These are phyloP conservation scores for Cokeromyces recurvatus DNA, from an alignment of 371 early-diverging fungal genomes.

Conservation along the genomic window DNA sequence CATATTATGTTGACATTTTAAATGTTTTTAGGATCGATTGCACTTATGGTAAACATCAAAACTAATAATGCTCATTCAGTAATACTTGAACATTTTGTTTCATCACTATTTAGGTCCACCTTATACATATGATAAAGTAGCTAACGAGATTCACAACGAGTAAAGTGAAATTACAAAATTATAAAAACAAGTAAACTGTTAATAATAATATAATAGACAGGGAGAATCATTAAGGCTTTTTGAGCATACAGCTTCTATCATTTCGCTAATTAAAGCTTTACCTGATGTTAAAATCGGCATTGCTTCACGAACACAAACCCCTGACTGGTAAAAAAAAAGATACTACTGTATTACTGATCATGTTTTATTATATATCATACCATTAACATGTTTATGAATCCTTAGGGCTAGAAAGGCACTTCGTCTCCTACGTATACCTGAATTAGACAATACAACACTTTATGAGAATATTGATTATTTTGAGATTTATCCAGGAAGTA, in stretches of 20 bases:
- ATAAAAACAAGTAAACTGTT: neutral
- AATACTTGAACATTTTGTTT: no score
- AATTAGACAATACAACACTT: constrained; percentile 19
- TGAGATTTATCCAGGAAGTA: constrained; percentile 45
- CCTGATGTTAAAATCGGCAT: constrained; percentile 40
- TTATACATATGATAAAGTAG: constrained; percentile 13
- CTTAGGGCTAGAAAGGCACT: constrained; percentile 27
- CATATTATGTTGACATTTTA: no score
- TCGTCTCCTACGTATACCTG: constrained; percentile 21
- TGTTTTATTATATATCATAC: neutral
- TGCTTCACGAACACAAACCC: constrained; percentile 45
- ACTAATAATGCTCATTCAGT: neutral
- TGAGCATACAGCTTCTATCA: constrained; percentile 29
- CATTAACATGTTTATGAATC: neutral
- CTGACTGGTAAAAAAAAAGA: constrained; percentile 53
- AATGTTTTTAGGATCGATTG: constrained; percentile 34
- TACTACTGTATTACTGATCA: no score
- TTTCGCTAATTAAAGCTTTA: constrained; percentile 30
- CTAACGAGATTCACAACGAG: constrained; percentile 11
- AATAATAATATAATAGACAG: constrained; percentile 7
- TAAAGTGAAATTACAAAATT: constrained; percentile 1
- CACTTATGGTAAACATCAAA: constrained; percentile 22
- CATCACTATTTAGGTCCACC: constrained; percentile 34
- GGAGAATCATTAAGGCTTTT: constrained; percentile 30
- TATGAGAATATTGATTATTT: constrained; percentile 26